Evolutionary conservation across 352 stramenopile species (phyloP), one percentile per base, ranked within the genome.

Genomic region (Peronospora tabacina): DNA sequence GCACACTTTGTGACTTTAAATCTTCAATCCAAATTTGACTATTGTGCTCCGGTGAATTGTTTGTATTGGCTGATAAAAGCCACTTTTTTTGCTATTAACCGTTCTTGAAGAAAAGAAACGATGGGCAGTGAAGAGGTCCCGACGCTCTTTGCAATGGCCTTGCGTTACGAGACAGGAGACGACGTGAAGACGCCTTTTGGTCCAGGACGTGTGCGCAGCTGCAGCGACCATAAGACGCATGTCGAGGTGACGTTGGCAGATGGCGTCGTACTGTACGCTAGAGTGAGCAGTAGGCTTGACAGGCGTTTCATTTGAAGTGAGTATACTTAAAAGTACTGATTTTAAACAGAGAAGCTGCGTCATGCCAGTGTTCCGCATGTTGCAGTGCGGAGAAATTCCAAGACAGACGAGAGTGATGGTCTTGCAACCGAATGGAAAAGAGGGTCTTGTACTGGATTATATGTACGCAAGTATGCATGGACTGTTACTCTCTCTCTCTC

Each of bases 101-200:
- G 3, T 26, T 26, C 51, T 56, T 53, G 26, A 57, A 62, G 41
- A 32, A 20, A 20, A 20, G 2, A 30, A 16, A 43, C 7, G 3
- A 68, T 65, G 50, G 50, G 49, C 13, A 39, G 35, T 33, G 51
- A 61, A 45, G 61, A 82, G 42, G 65, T 82, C 52, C 78, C 78
- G 62, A 70, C 68, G 68, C 68, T 91, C 40, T 80, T 91, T 44
- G 74, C 81, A 40, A 68, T 82, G 51, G 64, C 68, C 42, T 52
- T 91, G 44, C 81, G 81, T 44, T 91, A 86, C 48, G 52, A 61
- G 20, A 52, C 46, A 8, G 81, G 81, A 26, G 81, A 91, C 54
- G 50, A 47, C 19, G 81, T 91, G 19, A 69, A 67, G 47, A 89
- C 77, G 26, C 70, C 75, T 12, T 92, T 85, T 39, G 81, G 81